Base-by-base conservation (phyloP, 1,284 basidiomycete species). In the Crucibulum parvulum region DNA sequence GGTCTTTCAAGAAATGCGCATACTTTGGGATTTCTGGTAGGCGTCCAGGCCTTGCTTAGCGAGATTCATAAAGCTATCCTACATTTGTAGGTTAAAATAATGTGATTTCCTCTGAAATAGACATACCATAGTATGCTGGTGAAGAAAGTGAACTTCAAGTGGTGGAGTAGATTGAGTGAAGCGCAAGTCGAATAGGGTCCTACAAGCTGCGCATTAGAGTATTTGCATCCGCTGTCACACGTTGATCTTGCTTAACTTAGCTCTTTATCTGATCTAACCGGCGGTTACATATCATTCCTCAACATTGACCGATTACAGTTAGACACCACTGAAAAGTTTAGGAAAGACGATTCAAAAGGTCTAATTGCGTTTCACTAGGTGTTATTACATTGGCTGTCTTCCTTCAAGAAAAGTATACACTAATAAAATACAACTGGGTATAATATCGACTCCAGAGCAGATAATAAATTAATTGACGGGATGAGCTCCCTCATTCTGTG, bases 31-130 rank as follows among this genome's bases (percentile, higher is more conserved):
- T 15, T 79, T 68, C 61, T 75, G 71, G 75, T 90, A 87, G 66
- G 86, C 79, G 45, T 81, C 69, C 64, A 77, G 73, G 66, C 88
- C 87, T 72, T 91, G 71, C 75, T 91, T 89, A 11, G 89, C 91
- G 64, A 93, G 71, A 63, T 84, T 85, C 41, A 91, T 80, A 62
- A 92, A 83, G 59, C 70, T 80, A 59, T 91, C 88, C 91, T 90
- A 37, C 31, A 31, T 37, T 47, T 10, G 34, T 37, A 37, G 1
- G 55, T 63, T 37, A 39, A 39, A 53, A 53, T 50, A 50, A 50
- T 13, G 13, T 4, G 7, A 15, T 11, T 35, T 4, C 15, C 15
- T 15, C 6, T 31, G 47, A 15, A 47, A 15, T 45, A 36, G 39
- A 54, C 39, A 34, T 56, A 69, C 63, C 59, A 61, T 63, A 56